A percentile compares a stretch with the other conserved stretches of the same genome.
phyloP scores from a whole-genome alignment of 768 basidiomycete species.

The Pleurotus citrinopileatus region DNA sequence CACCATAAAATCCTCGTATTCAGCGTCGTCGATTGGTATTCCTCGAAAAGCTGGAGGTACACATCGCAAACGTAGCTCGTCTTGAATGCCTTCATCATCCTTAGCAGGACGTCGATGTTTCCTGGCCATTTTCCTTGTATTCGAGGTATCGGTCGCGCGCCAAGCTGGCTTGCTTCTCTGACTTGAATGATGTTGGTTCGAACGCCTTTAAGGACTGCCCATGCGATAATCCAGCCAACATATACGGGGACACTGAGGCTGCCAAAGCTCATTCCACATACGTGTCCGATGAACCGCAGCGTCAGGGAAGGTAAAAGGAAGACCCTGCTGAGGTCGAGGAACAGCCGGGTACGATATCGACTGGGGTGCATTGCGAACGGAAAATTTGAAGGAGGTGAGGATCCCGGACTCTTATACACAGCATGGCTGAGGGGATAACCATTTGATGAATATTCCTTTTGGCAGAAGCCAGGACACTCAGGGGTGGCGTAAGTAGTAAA shows the following conservation, averaged over 20 bases:
- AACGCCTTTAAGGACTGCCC: conserved; percentile 32
- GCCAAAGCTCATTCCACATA: conserved; percentile 30
- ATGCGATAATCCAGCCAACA: conserved; percentile 37
- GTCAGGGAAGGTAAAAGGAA: conserved; percentile 38
- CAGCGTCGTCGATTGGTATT: conserved; percentile 68
- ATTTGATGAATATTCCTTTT: not conserved
- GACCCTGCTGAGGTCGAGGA: conserved; percentile 41
- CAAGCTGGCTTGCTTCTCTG: conserved; percentile 43
- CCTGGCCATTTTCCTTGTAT: conserved; percentile 74
- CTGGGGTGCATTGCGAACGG: conserved; percentile 33
- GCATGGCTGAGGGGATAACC: not conserved
- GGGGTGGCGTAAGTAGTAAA: not conserved
- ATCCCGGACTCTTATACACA: conserved; percentile 1
- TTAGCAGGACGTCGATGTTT: conserved; percentile 67
- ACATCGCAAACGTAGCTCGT: conserved; percentile 61
- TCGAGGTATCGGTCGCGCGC: conserved; percentile 49
- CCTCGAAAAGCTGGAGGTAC: conserved; percentile 63
- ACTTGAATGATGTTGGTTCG: conserved; percentile 33
- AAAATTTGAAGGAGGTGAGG: conserved; percentile 5
- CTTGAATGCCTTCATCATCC: conserved; percentile 51
- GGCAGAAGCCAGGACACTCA: not conserved
- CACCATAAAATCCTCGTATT: conserved; percentile 69
- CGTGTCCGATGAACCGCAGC: conserved; percentile 27
- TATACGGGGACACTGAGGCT: conserved; percentile 34
- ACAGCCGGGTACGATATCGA: conserved; percentile 47